Evolutionary conservation across 208 protist species (phyloP).

Genomic region (Balamuthia mandrillaris): DNA sequence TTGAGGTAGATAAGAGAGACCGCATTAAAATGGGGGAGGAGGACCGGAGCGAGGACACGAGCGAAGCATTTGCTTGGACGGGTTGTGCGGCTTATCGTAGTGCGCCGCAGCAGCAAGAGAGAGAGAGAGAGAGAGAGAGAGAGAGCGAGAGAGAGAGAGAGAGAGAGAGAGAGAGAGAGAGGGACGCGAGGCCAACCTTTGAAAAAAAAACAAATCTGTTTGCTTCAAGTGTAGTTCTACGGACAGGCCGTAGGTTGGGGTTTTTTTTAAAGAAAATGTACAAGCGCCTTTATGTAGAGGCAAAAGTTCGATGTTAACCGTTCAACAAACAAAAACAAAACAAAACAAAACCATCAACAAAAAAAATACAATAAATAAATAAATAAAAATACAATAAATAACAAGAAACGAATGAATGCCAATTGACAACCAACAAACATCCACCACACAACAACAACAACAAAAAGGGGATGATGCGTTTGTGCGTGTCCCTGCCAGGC

Average conservation of each 20-base stretch:
- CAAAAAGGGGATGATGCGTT: too few species aligned
- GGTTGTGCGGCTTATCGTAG: neutral
- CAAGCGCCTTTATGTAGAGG: too few species aligned
- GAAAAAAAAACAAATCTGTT: too few species aligned
- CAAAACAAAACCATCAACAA: neutral
- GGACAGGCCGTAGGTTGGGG: too few species aligned
- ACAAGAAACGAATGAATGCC: constrained; percentile 35
- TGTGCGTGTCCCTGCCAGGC: too few species aligned
- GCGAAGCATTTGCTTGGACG: constrained; percentile 13
- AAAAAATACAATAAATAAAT: constrained; percentile 44
- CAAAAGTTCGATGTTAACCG: too few species aligned
- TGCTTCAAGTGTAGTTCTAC: too few species aligned
- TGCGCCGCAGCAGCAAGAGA: neutral
- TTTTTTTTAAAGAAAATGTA: too few species aligned
- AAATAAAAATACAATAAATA: constrained; percentile 34
- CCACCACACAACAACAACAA: too few species aligned
- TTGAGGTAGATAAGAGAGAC: neutral
- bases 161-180: neutral
- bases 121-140: constrained; percentile 35
- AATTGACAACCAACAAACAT: too few species aligned
- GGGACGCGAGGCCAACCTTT: too few species aligned
- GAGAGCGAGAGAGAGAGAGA: constrained; percentile 26
- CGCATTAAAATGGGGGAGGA: neutral
- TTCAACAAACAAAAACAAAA: constrained; percentile 35
- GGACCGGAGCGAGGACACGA: neutral